These are phyloP conservation scores for Craterostigma plantagineum DNA, from an alignment of 257 asterid genomes.

Conservation along the genomic window DNA sequence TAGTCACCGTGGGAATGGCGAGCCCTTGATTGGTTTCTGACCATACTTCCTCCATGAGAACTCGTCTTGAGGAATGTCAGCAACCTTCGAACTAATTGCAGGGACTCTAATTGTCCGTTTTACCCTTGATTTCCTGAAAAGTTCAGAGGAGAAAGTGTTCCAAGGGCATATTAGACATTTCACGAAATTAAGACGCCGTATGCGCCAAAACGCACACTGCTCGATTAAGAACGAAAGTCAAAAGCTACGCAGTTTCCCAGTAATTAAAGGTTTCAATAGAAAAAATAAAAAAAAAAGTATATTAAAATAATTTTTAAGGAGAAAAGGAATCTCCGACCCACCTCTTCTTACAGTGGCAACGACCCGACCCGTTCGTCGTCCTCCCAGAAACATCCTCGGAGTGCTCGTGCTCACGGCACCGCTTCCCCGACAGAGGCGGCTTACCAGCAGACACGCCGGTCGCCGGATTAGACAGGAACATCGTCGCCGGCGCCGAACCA, in stretches of 20 bases:
- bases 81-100: conserved; percentile 47
- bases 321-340: not conserved
- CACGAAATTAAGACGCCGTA: too few species aligned
- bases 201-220: too few species aligned
- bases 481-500: conserved; percentile 11
- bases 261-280: too few species aligned
- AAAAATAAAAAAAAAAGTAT: not conserved
- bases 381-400: conserved; percentile 39
- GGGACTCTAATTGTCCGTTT: conserved; percentile 41
- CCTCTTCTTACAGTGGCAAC: conserved; percentile 40
- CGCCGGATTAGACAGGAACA: conserved; percentile 17
- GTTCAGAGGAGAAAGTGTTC: too few species aligned
- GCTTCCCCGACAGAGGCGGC: conserved; percentile 45
- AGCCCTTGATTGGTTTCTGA: conserved; percentile 76
- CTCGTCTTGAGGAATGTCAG: conserved; percentile 59
- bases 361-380: conserved; percentile 23
- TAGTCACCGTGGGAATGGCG: conserved; percentile 72
- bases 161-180: too few species aligned
- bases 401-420: conserved; percentile 55
- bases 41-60: conserved; percentile 81
- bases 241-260: too few species aligned
- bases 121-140: conserved; percentile 43
- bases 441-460: conserved; percentile 31
- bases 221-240: too few species aligned
- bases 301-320: too few species aligned